A percentile compares a stretch with the other conserved stretches of the same genome.
These are phyloP conservation scores for Pouteria campechiana DNA, from an alignment of 179 eudicot species.

Conservation along the genomic window DNA sequence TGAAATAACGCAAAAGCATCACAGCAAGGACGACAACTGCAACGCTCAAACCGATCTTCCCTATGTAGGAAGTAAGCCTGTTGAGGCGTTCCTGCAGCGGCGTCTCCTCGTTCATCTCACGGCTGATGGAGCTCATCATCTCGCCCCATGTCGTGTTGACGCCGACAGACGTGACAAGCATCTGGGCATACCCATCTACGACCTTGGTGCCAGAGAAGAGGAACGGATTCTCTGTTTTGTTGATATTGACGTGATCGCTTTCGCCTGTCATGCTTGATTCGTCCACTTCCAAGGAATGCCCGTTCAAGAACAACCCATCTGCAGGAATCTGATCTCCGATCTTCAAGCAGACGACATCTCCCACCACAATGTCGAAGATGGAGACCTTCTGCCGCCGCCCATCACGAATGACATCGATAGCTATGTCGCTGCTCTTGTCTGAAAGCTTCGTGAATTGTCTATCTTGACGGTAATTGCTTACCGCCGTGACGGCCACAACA, in stretches of 20 bases:
- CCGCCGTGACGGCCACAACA: slow-evolving; percentile 27
- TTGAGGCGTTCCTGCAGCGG: slow-evolving; percentile 32
- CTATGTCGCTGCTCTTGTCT: slow-evolving; percentile 16
- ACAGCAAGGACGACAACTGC: slow-evolving; percentile 32
- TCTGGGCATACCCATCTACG: slow-evolving; percentile 21
- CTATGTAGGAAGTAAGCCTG: slow-evolving; percentile 30
- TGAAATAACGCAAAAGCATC: slow-evolving; percentile 24
- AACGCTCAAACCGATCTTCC: slow-evolving; percentile 34
- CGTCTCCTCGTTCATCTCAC: slow-evolving; percentile 22
- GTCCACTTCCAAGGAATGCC: slow-evolving; percentile 30
- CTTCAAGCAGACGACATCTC: slow-evolving; percentile 32
- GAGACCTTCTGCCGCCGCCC: slow-evolving; percentile 24
- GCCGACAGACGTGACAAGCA: slow-evolving; percentile 37
- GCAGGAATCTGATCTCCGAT: slow-evolving; percentile 44
- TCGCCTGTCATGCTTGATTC: slow-evolving; percentile 57
- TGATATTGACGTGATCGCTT: slow-evolving; percentile 25
- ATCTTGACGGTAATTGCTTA: slow-evolving; percentile 28
- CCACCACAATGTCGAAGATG: slow-evolving; percentile 32
- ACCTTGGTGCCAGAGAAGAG: slow-evolving; percentile 36
- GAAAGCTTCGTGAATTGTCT: slow-evolving; percentile 27
- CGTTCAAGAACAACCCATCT: slow-evolving; percentile 34
- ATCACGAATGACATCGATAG: slow-evolving; percentile 27
- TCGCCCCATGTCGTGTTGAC: slow-evolving; percentile 34
- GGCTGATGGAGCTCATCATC: slow-evolving; percentile 28
- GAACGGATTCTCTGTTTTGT: slow-evolving; percentile 17